These are phyloP conservation scores for Actinomortierella ambigua DNA, from an alignment of 371 early-diverging fungal species.

Conservation along the genomic window DNA sequence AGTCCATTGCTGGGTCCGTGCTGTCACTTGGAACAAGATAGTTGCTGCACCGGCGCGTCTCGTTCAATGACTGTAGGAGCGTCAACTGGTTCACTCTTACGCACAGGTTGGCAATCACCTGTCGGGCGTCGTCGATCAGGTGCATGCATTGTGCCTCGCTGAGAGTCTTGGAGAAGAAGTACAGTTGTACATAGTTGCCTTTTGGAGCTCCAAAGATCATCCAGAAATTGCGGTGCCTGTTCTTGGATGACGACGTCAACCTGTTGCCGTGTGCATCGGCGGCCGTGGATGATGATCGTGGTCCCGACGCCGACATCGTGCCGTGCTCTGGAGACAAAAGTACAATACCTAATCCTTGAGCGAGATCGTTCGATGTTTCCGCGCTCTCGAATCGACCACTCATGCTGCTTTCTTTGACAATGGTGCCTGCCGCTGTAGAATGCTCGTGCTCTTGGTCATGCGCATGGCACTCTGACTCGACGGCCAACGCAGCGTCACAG, in stretches of 20 bases:
- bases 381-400: too few species aligned
- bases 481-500: neutral
- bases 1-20: constrained; percentile 41
- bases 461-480: neutral
- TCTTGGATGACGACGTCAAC: too few species aligned
- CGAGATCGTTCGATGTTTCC: constrained; percentile 26
- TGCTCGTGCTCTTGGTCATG: too few species aligned
- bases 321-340: constrained; percentile 13
- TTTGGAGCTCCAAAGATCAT: constrained; percentile 61
- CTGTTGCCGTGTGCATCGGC: too few species aligned
- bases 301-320: neutral
- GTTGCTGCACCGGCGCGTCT: constrained; percentile 74
- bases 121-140: constrained; percentile 61
- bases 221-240: constrained; percentile 60
- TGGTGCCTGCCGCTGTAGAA: constrained; percentile 3
- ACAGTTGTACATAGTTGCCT: constrained; percentile 60
- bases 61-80: constrained; percentile 66
- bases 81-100: constrained; percentile 72
- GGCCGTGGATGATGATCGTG: neutral
- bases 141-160: constrained; percentile 58
- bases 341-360: constrained; percentile 45
- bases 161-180: constrained; percentile 73
- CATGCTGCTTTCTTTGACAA: neutral
- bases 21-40: constrained; percentile 65
- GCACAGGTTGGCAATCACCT: constrained; percentile 63